Percentiles rank a stretch among this genome's conserved stretches.
phyloP scores from a whole-genome alignment of 1,139 yeast species.

The Taphrina pruni region DNA sequence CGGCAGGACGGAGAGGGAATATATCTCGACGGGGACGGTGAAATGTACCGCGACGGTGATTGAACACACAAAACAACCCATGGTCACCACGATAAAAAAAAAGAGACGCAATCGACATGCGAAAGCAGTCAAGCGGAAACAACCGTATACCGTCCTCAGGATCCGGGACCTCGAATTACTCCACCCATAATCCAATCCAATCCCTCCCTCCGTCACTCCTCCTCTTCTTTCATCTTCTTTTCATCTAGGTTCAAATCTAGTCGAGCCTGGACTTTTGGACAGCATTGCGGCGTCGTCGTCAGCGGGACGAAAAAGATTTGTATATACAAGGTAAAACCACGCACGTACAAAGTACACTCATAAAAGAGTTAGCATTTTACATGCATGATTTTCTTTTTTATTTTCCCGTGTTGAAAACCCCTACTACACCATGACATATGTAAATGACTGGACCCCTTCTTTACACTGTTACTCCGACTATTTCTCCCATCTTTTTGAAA shows the following conservation, averaged over 20 bases:
- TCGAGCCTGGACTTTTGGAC: too few species aligned
- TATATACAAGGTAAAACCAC: too few species aligned
- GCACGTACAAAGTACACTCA: too few species aligned
- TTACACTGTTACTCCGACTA: not conserved
- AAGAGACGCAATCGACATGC: slow-evolving; percentile 85
- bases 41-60: slow-evolving; percentile 66
- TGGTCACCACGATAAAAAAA: slow-evolving; percentile 67
- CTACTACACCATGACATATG: too few species aligned
- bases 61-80: slow-evolving; percentile 85
- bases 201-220: too few species aligned
- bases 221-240: too few species aligned
- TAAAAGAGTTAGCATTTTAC: not conserved
- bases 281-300: too few species aligned
- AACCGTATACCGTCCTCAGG: slow-evolving; percentile 78
- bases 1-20: not conserved
- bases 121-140: slow-evolving; percentile 78
- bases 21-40: not conserved
- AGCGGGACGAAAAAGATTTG: too few species aligned
- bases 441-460: not conserved
- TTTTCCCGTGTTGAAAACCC: too few species aligned
- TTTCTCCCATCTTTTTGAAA: too few species aligned
- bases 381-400: not conserved
- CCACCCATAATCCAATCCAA: too few species aligned
- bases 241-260: too few species aligned
- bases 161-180: slow-evolving; percentile 64